Evolutionary conservation across 768 basidiomycete species (phyloP), one percentile per base, ranked within the genome.

Genomic region (Agrocybe pediades): DNA sequence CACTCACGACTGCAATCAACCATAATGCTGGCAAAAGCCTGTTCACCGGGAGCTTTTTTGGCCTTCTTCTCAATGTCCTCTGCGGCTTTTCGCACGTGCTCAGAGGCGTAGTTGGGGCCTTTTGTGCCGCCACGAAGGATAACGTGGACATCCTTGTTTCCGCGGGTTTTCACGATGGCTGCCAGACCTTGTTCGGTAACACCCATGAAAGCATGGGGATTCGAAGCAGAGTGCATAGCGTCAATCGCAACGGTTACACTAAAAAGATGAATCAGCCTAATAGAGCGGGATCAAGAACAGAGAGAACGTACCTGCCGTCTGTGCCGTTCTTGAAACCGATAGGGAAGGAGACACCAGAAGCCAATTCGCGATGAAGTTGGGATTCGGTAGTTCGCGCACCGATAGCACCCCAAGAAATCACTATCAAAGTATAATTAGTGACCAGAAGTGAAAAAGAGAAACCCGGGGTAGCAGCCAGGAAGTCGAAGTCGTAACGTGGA

Each of bases 261-360:
- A 36, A 13, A 36, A 40, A 26, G 17, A 26, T 7, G 33, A 26
- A 19, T 21, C 27, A 23, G 30, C 16, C 20, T 23, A 7, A 8
- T n/a, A 26, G 16, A 39, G 44, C 19, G 26, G 19, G 6, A 19
- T 21, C 29, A 44, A 41, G n/a, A 40, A 41, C 44, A 16, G 20
- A 40, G 47, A 29, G n/a, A 20, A 41, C 70, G 50, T 59, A 83
- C 84, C 85, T 86, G 50, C 97, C 97, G 69, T 98, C 96, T 2
- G 97, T 99, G 49, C 97, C 96, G 68, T 99, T 99, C 74, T 99
- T 99, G 86, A 99, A 99, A 8, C 94, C 92, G 59, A 98, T 93
- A 19, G 97, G 95, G 87, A 97, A 98, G 47, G 95, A 97, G 21
- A 92, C 88, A 65, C 95, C 96, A 3, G 90, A 94, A 4, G 94